phyloP scores from a whole-genome alignment of 441 rosid species.

The Lepidium campestre region DNA sequence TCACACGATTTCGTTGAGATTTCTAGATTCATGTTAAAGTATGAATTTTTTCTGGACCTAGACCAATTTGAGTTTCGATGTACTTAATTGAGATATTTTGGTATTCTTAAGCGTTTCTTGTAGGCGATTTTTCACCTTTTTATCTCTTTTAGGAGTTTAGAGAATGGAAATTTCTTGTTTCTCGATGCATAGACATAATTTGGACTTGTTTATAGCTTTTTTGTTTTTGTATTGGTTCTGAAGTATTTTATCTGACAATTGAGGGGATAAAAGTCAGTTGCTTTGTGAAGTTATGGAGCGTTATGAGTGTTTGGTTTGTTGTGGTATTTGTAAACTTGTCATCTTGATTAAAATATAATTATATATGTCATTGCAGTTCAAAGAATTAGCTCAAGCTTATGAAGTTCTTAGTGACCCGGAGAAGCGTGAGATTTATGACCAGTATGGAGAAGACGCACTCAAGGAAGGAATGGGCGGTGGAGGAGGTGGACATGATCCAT shows the following conservation, averaged over 20 bases:
- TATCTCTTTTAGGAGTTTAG: neutral
- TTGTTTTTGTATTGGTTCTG: neutral
- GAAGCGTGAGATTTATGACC: slow-evolving; percentile 92
- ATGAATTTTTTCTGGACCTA: neutral
- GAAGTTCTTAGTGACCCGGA: slow-evolving; percentile 89
- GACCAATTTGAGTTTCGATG: neutral
- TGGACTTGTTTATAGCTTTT: neutral
- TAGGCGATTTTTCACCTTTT: too few relatives aligned
- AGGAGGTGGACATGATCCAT: slow-evolving; percentile 78
- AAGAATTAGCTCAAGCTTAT: slow-evolving; percentile 92
- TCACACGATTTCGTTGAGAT: neutral
- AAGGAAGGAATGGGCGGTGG: slow-evolving; percentile 89
- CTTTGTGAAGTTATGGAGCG: neutral
- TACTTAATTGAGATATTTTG: neutral
- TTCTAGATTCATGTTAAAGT: neutral
- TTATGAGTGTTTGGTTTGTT: neutral
- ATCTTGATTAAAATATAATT: neutral
- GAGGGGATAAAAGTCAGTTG: neutral
- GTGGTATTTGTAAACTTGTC: neutral
- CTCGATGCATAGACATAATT: neutral
- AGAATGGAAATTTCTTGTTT: neutral
- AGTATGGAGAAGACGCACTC: slow-evolving; percentile 94
- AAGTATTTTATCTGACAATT: neutral
- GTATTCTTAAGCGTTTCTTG: neutral
- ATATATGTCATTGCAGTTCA: slow-evolving; percentile 43